Evolutionary conservation across 2,329 filamentous ascomycete genomes (phyloP).

Genomic region (Venturiaceae sp.): DNA sequence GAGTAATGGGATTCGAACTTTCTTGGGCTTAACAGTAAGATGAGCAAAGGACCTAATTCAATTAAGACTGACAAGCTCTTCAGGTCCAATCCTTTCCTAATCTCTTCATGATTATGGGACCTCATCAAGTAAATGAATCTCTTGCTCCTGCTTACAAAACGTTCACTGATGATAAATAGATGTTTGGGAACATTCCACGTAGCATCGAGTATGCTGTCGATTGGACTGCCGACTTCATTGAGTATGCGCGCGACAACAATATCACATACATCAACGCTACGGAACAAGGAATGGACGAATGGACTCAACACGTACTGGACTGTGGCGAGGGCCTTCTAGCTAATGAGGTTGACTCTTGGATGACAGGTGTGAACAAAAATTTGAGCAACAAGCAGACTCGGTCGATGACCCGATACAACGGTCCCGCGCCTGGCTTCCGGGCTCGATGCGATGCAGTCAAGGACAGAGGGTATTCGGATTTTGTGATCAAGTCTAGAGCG

Average conservation of each 20-base stretch:
- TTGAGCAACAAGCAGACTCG: conserved; percentile 35
- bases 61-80: too few species aligned
- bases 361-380: conserved; percentile 47
- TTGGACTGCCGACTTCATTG: conserved; percentile 27
- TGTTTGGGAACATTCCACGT: conserved; percentile 32
- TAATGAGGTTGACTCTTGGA: conserved; percentile 43
- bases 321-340: conserved; percentile 34
- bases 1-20: conserved; percentile 20
- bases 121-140: too few species aligned
- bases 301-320: conserved; percentile 40
- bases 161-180: not conserved
- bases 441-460: conserved; percentile 19
- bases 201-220: conserved; percentile 33
- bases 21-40: too few species aligned
- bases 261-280: conserved; percentile 31
- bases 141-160: too few species aligned
- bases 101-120: conserved; percentile 30
- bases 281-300: conserved; percentile 26
- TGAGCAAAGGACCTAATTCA: too few species aligned
- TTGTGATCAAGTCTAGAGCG: not conserved
- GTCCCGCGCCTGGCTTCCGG: conserved; percentile 34
- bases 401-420: conserved; percentile 37
- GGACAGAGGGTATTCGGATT: conserved; percentile 12
- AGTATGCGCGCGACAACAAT: conserved; percentile 20
- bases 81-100: conserved; percentile 59